A percentile compares a stretch with the other conserved stretches of the same genome.
phyloP scores from a whole-genome alignment of 192 early-diverging fungal species.

The Backusella circina region DNA sequence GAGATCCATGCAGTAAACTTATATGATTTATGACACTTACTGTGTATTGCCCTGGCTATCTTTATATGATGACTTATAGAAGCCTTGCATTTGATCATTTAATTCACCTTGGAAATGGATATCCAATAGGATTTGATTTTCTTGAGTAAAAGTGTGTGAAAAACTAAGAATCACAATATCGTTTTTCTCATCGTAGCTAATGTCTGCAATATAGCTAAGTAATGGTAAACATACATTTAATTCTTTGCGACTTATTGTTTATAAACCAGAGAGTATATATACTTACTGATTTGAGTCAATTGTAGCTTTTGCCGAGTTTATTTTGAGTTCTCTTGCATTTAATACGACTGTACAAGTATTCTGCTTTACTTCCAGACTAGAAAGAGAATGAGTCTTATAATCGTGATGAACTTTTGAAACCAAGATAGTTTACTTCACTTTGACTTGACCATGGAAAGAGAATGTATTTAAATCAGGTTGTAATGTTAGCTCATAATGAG shows the following conservation, averaged over 20 bases:
- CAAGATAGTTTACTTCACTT: conserved; percentile 52
- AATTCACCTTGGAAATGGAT: conserved; percentile 63
- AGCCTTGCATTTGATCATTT: conserved; percentile 91
- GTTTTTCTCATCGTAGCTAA: conserved; percentile 39
- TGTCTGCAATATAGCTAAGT: conserved; percentile 25
- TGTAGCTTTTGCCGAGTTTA: conserved; percentile 48
- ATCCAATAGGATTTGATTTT: conserved; percentile 29
- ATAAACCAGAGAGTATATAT: not conserved
- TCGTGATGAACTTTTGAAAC: not conserved
- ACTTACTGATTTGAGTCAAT: conserved; percentile 37
- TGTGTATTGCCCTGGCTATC: conserved; percentile 50
- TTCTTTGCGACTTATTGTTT: not conserved
- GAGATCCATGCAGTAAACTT: not conserved
- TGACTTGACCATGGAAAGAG: conserved; percentile 74
- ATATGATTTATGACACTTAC: conserved; percentile 2
- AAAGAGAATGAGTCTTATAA: not conserved
- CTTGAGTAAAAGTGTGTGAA: conserved; percentile 48
- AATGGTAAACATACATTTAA: not conserved
- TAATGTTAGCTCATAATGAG: conserved; percentile 77
- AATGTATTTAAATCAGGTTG: conserved; percentile 83
- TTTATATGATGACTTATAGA: conserved; percentile 84
- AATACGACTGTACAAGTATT: conserved; percentile 60
- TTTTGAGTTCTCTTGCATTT: conserved; percentile 63
- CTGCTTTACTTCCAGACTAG: conserved; percentile 55
- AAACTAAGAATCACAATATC: conserved; percentile 55